A percentile compares a stretch with the other conserved stretches of the same genome.
Evolutionary conservation across 768 basidiomycete genomes (phyloP).

Genomic region (Kwoniella heveanensis): DNA sequence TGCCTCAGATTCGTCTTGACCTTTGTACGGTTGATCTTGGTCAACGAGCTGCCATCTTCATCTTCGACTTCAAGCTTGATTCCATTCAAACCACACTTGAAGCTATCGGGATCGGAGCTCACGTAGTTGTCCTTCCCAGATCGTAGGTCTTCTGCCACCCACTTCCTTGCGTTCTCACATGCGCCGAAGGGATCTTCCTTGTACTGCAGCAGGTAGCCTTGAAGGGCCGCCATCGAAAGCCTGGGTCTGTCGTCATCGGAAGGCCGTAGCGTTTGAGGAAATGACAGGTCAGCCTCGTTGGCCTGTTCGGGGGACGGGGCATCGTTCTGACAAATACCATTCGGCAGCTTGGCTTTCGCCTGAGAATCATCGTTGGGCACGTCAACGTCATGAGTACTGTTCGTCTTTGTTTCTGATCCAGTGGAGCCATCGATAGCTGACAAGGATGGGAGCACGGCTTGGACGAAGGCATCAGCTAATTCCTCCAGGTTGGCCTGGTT

Average conservation of each 20-base stretch:
- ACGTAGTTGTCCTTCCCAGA: not conserved
- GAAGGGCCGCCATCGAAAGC: constrained; percentile 72
- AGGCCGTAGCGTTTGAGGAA: not conserved
- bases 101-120: not conserved
- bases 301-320: no score
- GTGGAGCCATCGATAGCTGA: not conserved
- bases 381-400: no score
- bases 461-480: constrained; percentile 19
- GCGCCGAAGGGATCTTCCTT: constrained; percentile 65
- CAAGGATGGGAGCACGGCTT: constrained; percentile 1
- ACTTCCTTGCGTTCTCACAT: constrained; percentile 76
- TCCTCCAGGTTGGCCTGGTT: constrained; percentile 20
- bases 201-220: constrained; percentile 76
- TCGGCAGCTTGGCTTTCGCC: no score
- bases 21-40: not conserved
- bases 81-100: not conserved
- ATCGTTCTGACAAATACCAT: no score
- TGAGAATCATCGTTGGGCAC: no score
- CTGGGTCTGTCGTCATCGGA: constrained; percentile 60
- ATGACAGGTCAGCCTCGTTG: not conserved
- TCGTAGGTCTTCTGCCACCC: constrained; percentile 62
- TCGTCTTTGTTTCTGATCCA: not conserved
- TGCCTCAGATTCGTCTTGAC: not conserved
- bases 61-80: not conserved
- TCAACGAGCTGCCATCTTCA: not conserved